phyloP scores from a whole-genome alignment of 2,329 filamentous ascomycete genomes.

The Ascochyta fabae region DNA sequence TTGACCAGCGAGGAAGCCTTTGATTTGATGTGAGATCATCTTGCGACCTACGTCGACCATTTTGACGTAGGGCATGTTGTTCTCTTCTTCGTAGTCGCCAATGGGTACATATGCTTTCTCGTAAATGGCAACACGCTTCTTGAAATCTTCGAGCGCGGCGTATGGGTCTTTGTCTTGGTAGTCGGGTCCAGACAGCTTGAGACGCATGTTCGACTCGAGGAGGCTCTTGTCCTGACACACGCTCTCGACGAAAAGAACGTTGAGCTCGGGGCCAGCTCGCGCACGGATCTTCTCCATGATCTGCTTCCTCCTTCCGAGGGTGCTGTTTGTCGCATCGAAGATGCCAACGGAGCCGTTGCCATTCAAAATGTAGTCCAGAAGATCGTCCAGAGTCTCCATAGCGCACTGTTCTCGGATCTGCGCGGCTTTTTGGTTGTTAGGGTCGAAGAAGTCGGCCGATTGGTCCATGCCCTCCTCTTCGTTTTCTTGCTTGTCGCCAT shows the following conservation, averaged over 20 bases:
- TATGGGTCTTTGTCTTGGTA: slow-evolving; percentile 92
- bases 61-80: slow-evolving; percentile 93
- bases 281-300: slow-evolving; percentile 83
- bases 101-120: slow-evolving; percentile 93
- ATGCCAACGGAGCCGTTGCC: slow-evolving; percentile 90
- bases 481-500: slow-evolving; percentile 35
- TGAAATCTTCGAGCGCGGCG: slow-evolving; percentile 87
- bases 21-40: slow-evolving; percentile 86
- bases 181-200: slow-evolving; percentile 94
- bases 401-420: slow-evolving; percentile 90
- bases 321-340: slow-evolving; percentile 97
- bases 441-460: slow-evolving; percentile 92
- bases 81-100: slow-evolving; percentile 86
- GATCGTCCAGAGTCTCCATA: slow-evolving; percentile 88
- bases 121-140: slow-evolving; percentile 87
- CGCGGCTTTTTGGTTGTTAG: slow-evolving; percentile 80
- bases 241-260: slow-evolving; percentile 94
- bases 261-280: slow-evolving; percentile 81
- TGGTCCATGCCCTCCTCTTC: slow-evolving; percentile 73
- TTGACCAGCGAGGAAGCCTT: slow-evolving; percentile 88
- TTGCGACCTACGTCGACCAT: slow-evolving; percentile 98
- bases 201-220: slow-evolving; percentile 93
- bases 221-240: slow-evolving; percentile 85
- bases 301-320: slow-evolving; percentile 79
- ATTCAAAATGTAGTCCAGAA: slow-evolving; percentile 85